A percentile compares a stretch with the other conserved stretches of the same genome.
phyloP scores from a whole-genome alignment of 208 protist species.

The Trypanosoma rangeli region DNA sequence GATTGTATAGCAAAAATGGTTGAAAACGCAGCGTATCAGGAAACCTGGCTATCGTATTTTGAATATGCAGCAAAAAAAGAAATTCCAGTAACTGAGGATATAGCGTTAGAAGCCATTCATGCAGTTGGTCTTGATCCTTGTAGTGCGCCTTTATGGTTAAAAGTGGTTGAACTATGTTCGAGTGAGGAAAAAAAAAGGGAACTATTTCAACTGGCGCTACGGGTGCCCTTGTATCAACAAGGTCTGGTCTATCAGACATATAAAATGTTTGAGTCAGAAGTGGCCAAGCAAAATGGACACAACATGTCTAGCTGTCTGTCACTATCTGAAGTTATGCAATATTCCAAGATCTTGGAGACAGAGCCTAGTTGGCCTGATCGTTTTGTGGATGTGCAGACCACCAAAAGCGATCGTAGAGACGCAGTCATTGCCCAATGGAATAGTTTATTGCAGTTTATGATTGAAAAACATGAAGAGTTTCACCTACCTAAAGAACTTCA shows the following conservation, averaged over 20 bases:
- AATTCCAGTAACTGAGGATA: conserved; percentile 52
- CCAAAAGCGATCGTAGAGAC: conserved; percentile 15
- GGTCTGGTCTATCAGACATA: conserved; percentile 47
- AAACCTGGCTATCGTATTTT: conserved; percentile 84
- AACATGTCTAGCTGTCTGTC: not conserved
- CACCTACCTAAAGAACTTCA: conserved; percentile 45
- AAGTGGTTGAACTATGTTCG: conserved; percentile 34
- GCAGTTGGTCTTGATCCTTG: conserved; percentile 72
- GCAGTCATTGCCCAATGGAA: conserved; percentile 50
- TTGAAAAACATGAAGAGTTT: conserved; percentile 25
- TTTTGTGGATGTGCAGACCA: conserved; percentile 36
- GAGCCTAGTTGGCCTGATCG: conserved; percentile 67
- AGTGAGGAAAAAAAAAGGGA: conserved; percentile 42
- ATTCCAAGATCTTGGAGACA: conserved; percentile 25
- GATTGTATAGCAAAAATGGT: conserved; percentile 56
- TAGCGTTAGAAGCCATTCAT: conserved; percentile 64
- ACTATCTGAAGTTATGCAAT: conserved; percentile 20
- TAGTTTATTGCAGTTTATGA: conserved; percentile 43
- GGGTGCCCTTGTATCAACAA: conserved; percentile 63
- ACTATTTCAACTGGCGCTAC: conserved; percentile 70
- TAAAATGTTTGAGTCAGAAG: conserved; percentile 33
- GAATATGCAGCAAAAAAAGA: conserved; percentile 46
- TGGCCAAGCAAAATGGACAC: conserved; percentile 11
- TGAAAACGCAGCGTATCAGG: conserved; percentile 65
- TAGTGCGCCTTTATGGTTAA: conserved; percentile 72